These are phyloP conservation scores for Lathyrus oleraceus DNA, from an alignment of 306 rosid genomes.

Conservation along the genomic window DNA sequence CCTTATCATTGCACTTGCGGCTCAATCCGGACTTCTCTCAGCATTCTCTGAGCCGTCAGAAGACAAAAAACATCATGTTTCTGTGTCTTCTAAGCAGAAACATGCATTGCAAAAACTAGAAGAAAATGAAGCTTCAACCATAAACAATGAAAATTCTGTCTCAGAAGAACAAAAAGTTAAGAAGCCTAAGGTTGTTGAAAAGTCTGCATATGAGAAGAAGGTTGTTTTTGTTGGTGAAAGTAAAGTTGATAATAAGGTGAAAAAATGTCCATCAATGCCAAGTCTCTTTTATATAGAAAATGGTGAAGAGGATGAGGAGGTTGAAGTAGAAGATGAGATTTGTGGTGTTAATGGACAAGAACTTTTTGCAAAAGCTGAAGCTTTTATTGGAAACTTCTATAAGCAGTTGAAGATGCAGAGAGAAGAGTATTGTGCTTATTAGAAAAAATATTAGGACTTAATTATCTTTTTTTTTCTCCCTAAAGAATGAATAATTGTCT, in stretches of 20 bases:
- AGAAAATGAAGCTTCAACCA: too few relatives aligned
- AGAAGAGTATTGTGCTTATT: conserved; percentile 51
- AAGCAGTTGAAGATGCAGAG: conserved; percentile 82
- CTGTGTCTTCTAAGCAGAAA: too few relatives aligned
- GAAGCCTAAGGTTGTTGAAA: conserved; percentile 37
- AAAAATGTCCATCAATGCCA: conserved; percentile 60
- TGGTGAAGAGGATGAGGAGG: conserved; percentile 36
- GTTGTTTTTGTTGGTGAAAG: not conserved
- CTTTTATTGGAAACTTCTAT: conserved; percentile 77
- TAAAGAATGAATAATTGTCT: not conserved
- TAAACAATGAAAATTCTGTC: not conserved
- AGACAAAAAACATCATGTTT: conserved; percentile 38
- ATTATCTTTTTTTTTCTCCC: not conserved
- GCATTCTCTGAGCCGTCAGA: conserved; percentile 48
- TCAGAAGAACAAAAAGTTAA: conserved; percentile 30
- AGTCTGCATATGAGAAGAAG: conserved; percentile 40
- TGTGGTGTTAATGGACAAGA: conserved; percentile 59
- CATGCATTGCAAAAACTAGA: too few relatives aligned
- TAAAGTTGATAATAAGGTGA: conserved; percentile 39
- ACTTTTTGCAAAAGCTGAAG: conserved; percentile 72
- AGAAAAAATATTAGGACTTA: conserved; percentile 35
- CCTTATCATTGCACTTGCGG: conserved; percentile 68
- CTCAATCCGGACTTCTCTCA: conserved; percentile 74
- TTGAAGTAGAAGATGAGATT: conserved; percentile 40
- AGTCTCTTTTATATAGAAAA: conserved; percentile 64